Base-by-base conservation (phyloP, 108 stramenopile species). In the Mayamaea pseudoterrestris region DNA sequence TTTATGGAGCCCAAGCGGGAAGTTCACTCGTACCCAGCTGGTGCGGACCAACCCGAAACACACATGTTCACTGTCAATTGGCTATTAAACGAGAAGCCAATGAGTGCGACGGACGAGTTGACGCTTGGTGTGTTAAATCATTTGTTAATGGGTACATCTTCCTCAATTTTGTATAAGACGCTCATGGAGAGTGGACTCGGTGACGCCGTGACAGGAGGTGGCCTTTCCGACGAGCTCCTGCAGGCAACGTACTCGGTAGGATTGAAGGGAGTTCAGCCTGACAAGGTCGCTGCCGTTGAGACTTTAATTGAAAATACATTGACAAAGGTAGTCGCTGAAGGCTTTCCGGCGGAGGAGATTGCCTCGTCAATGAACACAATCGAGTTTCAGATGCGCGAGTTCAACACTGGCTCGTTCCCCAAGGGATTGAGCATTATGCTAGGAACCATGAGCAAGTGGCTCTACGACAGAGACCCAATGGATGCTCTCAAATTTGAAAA, bases 351-450 rank as follows among this genome's bases (percentile, higher is more conserved):
- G 2, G 89, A 91, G 39, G 94, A 70, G 5, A 72, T 86, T 53
- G 90, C 90, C 13, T 82, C 97, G 11, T 80, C 82, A 8, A 73
- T 98, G 76, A 98, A 94, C 59, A 86, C 93, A n/a, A 74, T 90
- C 53, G 94, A 98, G 63, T 98, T 98, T 53, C 53, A 60, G 43
- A 58, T 98, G 53, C 73, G 97, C 34, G 97, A 98, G 58, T 98
- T 96, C 78, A 98, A 98, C 65, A 96, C 94, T 20, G 97, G 97
- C 53, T 83, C 86, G 5, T 98, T 93, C 61, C 97, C 97, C 47
- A 87, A 87, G 69, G 93, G 93, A 20, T 67, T 98, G 1, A 76
- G 71, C 39, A 75, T 98, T 60, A 98, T 98, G 97, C 70, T 98
- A 22, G 93, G 94, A 16, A 70, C 80, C 40, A 93, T 96, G 86